A percentile compares a stretch with the other conserved stretches of the same genome.
phyloP scores from a whole-genome alignment of 2,329 filamentous ascomycete species.

The Colletotrichum godetiae region DNA sequence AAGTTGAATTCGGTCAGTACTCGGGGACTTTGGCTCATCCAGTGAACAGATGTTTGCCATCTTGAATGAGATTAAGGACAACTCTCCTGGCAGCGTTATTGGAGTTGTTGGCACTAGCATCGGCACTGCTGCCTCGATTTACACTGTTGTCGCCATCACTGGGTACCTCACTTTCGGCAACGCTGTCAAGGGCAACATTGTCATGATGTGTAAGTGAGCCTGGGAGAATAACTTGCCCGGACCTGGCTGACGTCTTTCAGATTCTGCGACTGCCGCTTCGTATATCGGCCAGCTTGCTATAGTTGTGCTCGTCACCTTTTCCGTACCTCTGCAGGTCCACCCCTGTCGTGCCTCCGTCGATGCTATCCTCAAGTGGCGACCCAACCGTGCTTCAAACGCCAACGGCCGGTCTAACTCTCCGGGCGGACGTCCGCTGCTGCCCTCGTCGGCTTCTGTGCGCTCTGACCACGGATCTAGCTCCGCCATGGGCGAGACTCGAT shows the following conservation, averaged over 20 bases:
- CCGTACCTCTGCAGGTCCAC: conserved; percentile 94
- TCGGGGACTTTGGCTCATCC: conserved; percentile 41
- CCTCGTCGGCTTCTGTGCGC: conserved; percentile 48
- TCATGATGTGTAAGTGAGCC: conserved; percentile 81
- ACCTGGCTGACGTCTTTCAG: conserved; percentile 46
- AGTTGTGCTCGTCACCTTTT: conserved; percentile 95
- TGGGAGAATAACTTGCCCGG: not conserved
- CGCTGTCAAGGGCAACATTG: conserved; percentile 89
- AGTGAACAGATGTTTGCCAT: conserved; percentile 91
- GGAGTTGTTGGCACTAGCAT: conserved; percentile 86
- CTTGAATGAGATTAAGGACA: conserved; percentile 91
- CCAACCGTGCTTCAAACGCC: conserved; percentile 58
- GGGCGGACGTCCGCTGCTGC: conserved; percentile 56
- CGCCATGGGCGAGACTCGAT: conserved; percentile 86
- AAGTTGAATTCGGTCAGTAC: conserved; percentile 43
- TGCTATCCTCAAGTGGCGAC: conserved; percentile 93
- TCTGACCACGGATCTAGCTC: conserved; percentile 66
- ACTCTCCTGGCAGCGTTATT: conserved; percentile 80
- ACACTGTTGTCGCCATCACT: conserved; percentile 91
- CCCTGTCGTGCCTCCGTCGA: conserved; percentile 96
- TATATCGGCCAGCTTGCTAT: conserved; percentile 96
- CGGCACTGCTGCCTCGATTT: conserved; percentile 86
- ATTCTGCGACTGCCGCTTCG: conserved; percentile 80
- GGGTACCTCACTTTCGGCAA: conserved; percentile 97
- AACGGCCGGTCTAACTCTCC: conserved; percentile 53